Conservation (phyloP, 768 basidiomycete genomes). For the Clitopilus passeckerianus region DNA sequence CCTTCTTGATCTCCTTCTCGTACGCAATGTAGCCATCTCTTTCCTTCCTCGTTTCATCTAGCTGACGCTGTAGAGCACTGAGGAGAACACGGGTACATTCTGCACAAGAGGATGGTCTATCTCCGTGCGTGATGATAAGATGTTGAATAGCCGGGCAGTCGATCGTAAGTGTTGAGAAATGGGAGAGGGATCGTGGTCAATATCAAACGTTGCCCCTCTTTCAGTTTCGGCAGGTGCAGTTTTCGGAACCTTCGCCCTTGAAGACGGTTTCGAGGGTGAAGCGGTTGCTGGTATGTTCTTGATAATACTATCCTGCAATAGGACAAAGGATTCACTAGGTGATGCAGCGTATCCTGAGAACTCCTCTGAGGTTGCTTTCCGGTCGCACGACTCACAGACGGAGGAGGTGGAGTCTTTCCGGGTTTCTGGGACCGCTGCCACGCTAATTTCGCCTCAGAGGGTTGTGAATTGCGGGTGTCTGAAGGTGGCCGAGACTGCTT, state of each 20-base stretch:
- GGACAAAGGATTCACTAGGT: constrained; percentile 87
- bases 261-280: not conserved
- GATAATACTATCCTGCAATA: constrained; percentile 81
- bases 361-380: constrained; percentile 55
- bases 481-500: constrained; percentile 29
- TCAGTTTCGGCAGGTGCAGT: not conserved
- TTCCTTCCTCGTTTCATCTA: constrained; percentile 89
- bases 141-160: constrained; percentile 67
- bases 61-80: constrained; percentile 65
- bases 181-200: constrained; percentile 62
- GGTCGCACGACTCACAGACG: constrained; percentile 44
- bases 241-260: not conserved
- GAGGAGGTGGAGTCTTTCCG: constrained; percentile 24
- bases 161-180: constrained; percentile 76
- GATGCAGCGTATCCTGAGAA: constrained; percentile 21
- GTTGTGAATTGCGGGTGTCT: constrained; percentile 25
- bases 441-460: constrained; percentile 50
- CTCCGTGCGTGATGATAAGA: constrained; percentile 71
- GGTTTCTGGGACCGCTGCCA: constrained; percentile 56
- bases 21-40: constrained; percentile 92
- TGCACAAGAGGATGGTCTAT: constrained; percentile 93
- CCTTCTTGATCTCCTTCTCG: constrained; percentile 81
- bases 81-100: constrained; percentile 89
- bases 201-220: constrained; percentile 25
- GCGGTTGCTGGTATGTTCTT: constrained; percentile 53